A percentile compares a stretch with the other conserved stretches of the same genome.
Conservation (phyloP, 2,329 filamentous ascomycete genomes). For the Polytolypa hystricis region DNA sequence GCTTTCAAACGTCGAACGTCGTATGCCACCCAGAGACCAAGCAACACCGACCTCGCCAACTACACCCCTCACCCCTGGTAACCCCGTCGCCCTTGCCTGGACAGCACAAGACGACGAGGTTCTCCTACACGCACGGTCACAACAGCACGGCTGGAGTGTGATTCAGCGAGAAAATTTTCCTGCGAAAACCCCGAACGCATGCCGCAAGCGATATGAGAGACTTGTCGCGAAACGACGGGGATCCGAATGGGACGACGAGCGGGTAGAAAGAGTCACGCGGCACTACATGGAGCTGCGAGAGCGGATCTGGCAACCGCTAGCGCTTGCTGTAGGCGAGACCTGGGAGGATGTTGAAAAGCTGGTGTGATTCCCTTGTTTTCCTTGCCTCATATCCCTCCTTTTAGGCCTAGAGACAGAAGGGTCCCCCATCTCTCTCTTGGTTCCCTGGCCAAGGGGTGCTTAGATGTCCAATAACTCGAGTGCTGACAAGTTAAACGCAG, state of each 20-base stretch:
- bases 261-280: constrained; percentile 61
- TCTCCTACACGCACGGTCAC: constrained; percentile 58
- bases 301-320: constrained; percentile 70
- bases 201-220: constrained; percentile 78
- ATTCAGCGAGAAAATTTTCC: constrained; percentile 69
- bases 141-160: constrained; percentile 72
- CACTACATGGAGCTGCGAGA: constrained; percentile 71
- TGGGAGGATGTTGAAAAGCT: constrained; percentile 67
- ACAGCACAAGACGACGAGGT: constrained; percentile 61
- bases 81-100: constrained; percentile 48
- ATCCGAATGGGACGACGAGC: constrained; percentile 67
- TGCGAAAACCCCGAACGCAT: constrained; percentile 67
- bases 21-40: not conserved
- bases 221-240: constrained; percentile 62
- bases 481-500: constrained; percentile 6
- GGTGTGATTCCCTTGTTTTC: constrained; percentile 39
- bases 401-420: too few species aligned
- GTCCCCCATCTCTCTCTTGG: too few species aligned
- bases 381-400: not conserved
- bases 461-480: not conserved
- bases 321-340: constrained; percentile 46
- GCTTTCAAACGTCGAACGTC: constrained; percentile 19
- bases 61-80: constrained; percentile 8
- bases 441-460: not conserved
- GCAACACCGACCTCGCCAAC: constrained; percentile 1